These are phyloP conservation scores for Arabis alpina DNA, from an alignment of 345 rosid species.

Conservation along the genomic window DNA sequence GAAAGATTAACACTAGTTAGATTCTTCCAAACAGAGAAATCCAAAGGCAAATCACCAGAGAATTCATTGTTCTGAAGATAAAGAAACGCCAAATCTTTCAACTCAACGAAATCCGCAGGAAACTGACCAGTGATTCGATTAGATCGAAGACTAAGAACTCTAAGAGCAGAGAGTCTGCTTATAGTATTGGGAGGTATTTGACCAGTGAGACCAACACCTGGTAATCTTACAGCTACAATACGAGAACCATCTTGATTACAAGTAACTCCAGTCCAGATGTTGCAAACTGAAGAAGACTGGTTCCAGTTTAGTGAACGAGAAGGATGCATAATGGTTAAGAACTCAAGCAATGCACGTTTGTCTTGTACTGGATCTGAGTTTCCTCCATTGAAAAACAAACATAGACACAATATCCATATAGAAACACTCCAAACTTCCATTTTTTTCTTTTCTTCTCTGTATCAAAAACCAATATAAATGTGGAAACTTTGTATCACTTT, in stretches of 20 bases:
- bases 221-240: conserved; percentile 72
- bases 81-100: conserved; percentile 71
- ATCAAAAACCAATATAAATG: conserved; percentile 28
- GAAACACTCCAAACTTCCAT: conserved; percentile 43
- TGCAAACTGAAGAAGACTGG: conserved; percentile 59
- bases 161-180: conserved; percentile 73
- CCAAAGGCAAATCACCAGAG: conserved; percentile 67
- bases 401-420: conserved; percentile 38
- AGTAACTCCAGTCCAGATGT: conserved; percentile 80
- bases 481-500: conserved; percentile 41
- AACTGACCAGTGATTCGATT: conserved; percentile 69
- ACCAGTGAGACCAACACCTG: conserved; percentile 85
- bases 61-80: conserved; percentile 78
- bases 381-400: conserved; percentile 40
- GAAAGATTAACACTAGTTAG: conserved; percentile 75
- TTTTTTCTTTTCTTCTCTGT: conserved; percentile 49
- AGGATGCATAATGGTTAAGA: conserved; percentile 57
- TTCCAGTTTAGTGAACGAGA: conserved; percentile 81
- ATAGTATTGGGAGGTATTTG: conserved; percentile 80
- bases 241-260: conserved; percentile 68
- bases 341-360: conserved; percentile 86
- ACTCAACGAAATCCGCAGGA: conserved; percentile 66
- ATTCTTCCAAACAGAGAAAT: conserved; percentile 82
- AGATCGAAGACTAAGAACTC: conserved; percentile 84
- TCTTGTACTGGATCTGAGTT: conserved; percentile 66